Base-by-base conservation (phyloP, 371 early-diverging fungal genomes). In the Cladochytrium tenue region DNA sequence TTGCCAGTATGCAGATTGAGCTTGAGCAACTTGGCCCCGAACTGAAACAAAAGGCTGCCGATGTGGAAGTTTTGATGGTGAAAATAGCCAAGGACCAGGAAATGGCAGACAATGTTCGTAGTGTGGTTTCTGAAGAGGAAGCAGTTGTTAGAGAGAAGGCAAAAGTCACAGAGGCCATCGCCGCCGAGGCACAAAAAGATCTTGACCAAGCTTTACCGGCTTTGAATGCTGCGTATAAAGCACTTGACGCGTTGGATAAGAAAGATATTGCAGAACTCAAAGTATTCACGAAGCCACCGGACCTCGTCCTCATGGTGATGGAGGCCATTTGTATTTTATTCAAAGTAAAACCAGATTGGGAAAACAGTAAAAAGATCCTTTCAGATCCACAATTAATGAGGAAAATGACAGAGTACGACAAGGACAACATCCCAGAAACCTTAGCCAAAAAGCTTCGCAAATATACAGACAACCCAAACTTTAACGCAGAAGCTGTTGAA, bases 241-340 rank as follows among this genome's bases (percentile, higher is more conserved):
- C 85, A 0, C 60, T 85, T 43, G 85, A 85, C 56, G 75, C 77
- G 10, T 66, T 85, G 30, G 85, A 85, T 25, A 85, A 85, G 62
- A 85, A 85, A 35, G 85, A 85, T 65, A 81, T 85, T 70, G 82
- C 85, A 3, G 85, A 85, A 68, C 63, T 85, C 34, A 85, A 85
- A 56, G 85, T 82, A 2, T 85, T 85, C 60, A 61, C 79, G 13
- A 85, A 85, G 55, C 85, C 85, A 15, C 85, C 85, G 1, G 85
- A 85, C 30, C 66, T 74, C n/a, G 85, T 85, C 23, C 64, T 81
- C 26, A 75, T 83, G 71, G 85, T 85, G 5, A 60, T 85, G 71
- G 85, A 85, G 66, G 81, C 85, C 23, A 78, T 85, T 50, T 85
- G 85, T 62, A 82, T 80, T 53, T 70, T 85, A 2, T 85, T 85